These are phyloP conservation scores for Vigna mungo DNA, from an alignment of 306 rosid genomes.

Conservation along the genomic window DNA sequence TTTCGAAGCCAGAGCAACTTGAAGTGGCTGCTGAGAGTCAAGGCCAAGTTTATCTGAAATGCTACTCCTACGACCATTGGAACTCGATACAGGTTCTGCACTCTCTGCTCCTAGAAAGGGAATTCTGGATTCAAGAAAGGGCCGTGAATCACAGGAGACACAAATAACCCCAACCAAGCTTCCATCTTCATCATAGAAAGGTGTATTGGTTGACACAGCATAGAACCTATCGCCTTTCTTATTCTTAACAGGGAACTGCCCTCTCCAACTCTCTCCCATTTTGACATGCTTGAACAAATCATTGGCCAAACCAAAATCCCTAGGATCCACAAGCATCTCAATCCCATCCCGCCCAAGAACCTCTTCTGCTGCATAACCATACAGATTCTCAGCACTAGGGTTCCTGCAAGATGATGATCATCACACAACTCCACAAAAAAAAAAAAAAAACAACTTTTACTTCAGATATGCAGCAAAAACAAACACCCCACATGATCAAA, in stretches of 20 bases:
- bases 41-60: slow-evolving; percentile 78
- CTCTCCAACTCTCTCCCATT: slow-evolving; percentile 89
- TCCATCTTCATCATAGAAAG: slow-evolving; percentile 87
- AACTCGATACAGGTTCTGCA: slow-evolving; percentile 54
- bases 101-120: slow-evolving; percentile 47
- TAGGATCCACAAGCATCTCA: slow-evolving; percentile 70
- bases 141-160: slow-evolving; percentile 70
- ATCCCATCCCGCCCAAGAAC: slow-evolving; percentile 75
- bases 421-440: slow-evolving; percentile 28
- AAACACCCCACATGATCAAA: slow-evolving; percentile 37
- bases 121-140: slow-evolving; percentile 62
- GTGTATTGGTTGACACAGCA: slow-evolving; percentile 65
- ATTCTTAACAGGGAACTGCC: slow-evolving; percentile 82
- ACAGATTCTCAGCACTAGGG: slow-evolving; percentile 79
- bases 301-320: slow-evolving; percentile 57
- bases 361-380: slow-evolving; percentile 83
- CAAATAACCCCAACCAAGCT: slow-evolving; percentile 77
- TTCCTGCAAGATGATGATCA: slow-evolving; percentile 69
- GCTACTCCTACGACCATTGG: slow-evolving; percentile 45
- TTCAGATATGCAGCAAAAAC: slow-evolving; percentile 18
- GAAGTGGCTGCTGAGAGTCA: slow-evolving; percentile 91
- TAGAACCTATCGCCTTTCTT: slow-evolving; percentile 75
- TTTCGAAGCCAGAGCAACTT: slow-evolving; percentile 77
- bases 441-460: neutral
- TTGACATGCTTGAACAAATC: slow-evolving; percentile 62